phyloP scores from a whole-genome alignment of 345 rosid species.

The Citrus trifoliata region DNA sequence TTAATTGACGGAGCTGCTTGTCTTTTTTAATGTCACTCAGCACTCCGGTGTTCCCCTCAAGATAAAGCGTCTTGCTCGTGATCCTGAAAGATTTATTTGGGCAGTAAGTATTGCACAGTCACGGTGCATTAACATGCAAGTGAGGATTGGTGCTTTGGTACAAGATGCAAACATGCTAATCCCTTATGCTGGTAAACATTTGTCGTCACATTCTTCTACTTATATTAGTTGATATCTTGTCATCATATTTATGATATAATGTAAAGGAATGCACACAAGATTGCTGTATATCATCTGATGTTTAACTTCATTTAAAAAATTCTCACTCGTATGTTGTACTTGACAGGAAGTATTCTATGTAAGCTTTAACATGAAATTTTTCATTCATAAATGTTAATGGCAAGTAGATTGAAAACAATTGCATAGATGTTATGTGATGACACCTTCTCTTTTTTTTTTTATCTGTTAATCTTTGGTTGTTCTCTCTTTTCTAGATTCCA shows the following conservation, averaged over 20 bases:
- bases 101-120: conserved; percentile 86
- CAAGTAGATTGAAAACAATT: not conserved
- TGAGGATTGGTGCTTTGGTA: conserved; percentile 78
- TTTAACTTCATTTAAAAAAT: not conserved
- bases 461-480: not conserved
- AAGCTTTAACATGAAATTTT: not conserved
- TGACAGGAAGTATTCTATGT: not conserved
- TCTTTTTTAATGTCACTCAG: conserved; percentile 31
- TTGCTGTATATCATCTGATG: not conserved
- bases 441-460: not conserved
- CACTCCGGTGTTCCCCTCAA: conserved; percentile 83
- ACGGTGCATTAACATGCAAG: conserved; percentile 71
- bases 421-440: not conserved
- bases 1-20: conserved; percentile 12
- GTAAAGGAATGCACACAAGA: not conserved
- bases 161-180: conserved; percentile 89
- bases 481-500: not conserved
- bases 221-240: not conserved
- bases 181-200: conserved; percentile 82
- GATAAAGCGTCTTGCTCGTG: conserved; percentile 80
- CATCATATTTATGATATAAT: not conserved
- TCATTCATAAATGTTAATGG: not conserved
- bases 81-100: conserved; percentile 83
- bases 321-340: not conserved
- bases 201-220: not conserved